Base-by-base conservation (phyloP, 106 monocot genomes). In the Iris macrosiphon region DNA sequence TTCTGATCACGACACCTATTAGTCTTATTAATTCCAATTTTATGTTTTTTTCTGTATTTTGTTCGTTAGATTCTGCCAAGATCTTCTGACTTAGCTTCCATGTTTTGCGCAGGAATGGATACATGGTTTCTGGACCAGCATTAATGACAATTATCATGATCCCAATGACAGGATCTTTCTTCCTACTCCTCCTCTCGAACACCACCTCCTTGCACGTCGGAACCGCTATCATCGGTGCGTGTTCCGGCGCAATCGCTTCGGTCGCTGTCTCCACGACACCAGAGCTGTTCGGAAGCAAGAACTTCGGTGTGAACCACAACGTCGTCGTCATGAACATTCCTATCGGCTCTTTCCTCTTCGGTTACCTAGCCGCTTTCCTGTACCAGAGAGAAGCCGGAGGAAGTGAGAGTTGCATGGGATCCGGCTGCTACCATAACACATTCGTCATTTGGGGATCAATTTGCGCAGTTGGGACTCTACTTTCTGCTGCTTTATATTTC, bases 401-500 rank as follows among this genome's bases (percentile, higher is more conserved):
- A 7, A 49, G 21, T 26, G 25, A 46, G 15, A 55, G 5, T 20
- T 88, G 83, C 59, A 49, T 35, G 25, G 79, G 88, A 4, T 24
- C 23, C n/a, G 43, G 31, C 29, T 88, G 88, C 45, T 88, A 79
- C 61, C 6, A 17, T 3, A 35, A 8, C 2, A 82, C 70, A 10
- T 91, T 85, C 46, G 26, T 91, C 16, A 44, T 79, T 0, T 90
- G 84, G 85, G 81, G 85, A 8, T 71, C 55, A 3, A 23, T 50
- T 39, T 90, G 85, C 20, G 55, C 81, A 1, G 0, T 90, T 7
- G 85, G 78, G 17, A 72, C 78, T 25, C 12, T 78, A 16, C 65
- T 84, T 1, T 71, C 69, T 40, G 33, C 35, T 2, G 7, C 63
- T 7, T 58, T 89, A 1, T 81, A 78, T 39, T 1, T 48, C 12